Percentiles rank a stretch among this genome's conserved stretches.
Evolutionary conservation across 2,329 filamentous ascomycete species (phyloP).

Genomic region (Scedosporium minutisporum): DNA sequence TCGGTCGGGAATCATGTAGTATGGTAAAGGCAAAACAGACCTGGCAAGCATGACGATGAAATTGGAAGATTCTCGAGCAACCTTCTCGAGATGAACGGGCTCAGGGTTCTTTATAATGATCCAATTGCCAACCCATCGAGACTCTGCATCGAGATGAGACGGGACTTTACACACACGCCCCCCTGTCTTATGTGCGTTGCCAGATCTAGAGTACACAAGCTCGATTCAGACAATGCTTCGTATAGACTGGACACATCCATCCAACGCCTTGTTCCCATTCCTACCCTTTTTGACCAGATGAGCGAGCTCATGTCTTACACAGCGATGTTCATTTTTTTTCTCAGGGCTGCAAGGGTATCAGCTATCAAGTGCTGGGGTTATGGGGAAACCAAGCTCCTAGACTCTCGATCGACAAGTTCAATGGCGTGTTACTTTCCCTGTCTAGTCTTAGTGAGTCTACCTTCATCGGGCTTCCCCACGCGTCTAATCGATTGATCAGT

Average conservation of each 20-base stretch:
- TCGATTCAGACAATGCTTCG: too few species aligned
- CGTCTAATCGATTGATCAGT: too few species aligned
- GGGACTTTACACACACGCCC: background rate
- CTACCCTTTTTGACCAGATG: background rate
- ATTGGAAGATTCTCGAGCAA: background rate
- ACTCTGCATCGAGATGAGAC: background rate
- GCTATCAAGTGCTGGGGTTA: background rate
- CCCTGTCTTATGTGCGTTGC: too few species aligned
- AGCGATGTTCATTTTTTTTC: background rate
- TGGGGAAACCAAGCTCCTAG: background rate
- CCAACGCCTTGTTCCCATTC: background rate
- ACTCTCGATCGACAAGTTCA: background rate
- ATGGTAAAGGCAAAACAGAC: background rate
- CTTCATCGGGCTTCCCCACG: too few species aligned
- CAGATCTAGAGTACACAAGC: too few species aligned
- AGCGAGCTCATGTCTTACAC: background rate
- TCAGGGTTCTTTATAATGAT: background rate
- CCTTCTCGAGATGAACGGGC: background rate
- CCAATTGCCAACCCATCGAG: too few species aligned
- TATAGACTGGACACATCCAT: background rate
- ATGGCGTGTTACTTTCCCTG: too few species aligned
- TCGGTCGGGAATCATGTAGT: background rate
- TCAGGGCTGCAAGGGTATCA: background rate
- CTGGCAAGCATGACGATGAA: background rate
- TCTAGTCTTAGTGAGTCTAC: too few species aligned